phyloP scores from a whole-genome alignment of 176 grass and related monocot genomes.

The Triticum timopheevii region DNA sequence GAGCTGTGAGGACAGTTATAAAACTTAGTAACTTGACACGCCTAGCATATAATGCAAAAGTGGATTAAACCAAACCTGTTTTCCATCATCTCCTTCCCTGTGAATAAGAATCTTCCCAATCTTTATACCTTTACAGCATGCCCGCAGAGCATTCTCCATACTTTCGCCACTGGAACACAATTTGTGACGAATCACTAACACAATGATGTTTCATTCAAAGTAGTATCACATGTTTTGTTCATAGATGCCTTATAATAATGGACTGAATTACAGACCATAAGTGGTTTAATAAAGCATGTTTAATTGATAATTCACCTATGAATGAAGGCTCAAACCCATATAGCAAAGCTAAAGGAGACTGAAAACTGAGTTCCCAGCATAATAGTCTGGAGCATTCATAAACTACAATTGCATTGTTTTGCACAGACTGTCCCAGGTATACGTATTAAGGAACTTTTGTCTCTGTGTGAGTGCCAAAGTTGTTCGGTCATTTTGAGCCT shows the following conservation, averaged over 20 bases:
- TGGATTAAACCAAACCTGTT: slow-evolving; percentile 69
- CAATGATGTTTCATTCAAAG: slow-evolving; percentile 6
- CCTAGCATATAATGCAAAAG: slow-evolving; percentile 35
- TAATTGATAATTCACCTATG: neutral
- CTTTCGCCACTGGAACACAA: slow-evolving; percentile 77
- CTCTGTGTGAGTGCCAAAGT: neutral
- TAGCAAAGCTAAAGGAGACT: slow-evolving; percentile 8
- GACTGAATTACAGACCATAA: neutral
- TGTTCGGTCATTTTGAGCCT: neutral
- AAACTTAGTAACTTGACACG: slow-evolving; percentile 27
- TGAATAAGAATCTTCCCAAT: slow-evolving; percentile 87
- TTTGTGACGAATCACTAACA: neutral
- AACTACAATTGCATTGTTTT: neutral
- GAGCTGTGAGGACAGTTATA: slow-evolving; percentile 50
- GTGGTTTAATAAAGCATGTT: slow-evolving; percentile 2
- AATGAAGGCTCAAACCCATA: neutral
- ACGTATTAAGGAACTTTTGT: neutral
- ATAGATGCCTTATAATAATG: slow-evolving; percentile 18
- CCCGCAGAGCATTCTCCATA: slow-evolving; percentile 76
- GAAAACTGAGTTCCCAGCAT: neutral
- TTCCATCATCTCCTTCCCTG: slow-evolving; percentile 57
- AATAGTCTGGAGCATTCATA: slow-evolving; percentile 15
- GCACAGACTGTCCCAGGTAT: neutral
- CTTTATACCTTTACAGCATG: slow-evolving; percentile 82
- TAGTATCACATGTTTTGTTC: neutral